These are phyloP conservation scores for Hepatocystis sp. DNA, from an alignment of 169 alveolate species.

Conservation along the genomic window DNA sequence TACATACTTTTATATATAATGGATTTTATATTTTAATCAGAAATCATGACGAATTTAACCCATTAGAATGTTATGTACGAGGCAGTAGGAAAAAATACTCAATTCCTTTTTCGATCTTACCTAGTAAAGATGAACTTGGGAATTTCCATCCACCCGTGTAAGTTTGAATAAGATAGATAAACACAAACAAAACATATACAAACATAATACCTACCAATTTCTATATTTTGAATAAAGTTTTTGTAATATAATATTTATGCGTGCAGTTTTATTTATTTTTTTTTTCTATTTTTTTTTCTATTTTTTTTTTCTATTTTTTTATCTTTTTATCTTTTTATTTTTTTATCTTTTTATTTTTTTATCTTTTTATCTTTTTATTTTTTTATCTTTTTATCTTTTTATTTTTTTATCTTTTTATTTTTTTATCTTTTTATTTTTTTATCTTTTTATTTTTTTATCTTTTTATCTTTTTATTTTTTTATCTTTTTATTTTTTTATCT, in stretches of 20 bases:
- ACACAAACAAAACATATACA: not conserved
- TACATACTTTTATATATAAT: too few relatives aligned
- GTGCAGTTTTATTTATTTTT: too few relatives aligned
- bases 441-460: not conserved
- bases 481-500: constrained; percentile 23
- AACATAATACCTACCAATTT: too few relatives aligned
- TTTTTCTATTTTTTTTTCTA: too few relatives aligned
- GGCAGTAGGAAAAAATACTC: constrained; percentile 89
- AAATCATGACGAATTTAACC: constrained; percentile 89
- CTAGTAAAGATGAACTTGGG: constrained; percentile 91
- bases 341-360: too few relatives aligned
- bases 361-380: too few relatives aligned
- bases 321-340: too few relatives aligned
- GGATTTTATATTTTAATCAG: too few relatives aligned
- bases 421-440: not conserved
- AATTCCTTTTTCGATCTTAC: constrained; percentile 86
- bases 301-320: too few relatives aligned
- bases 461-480: constrained; percentile 3
- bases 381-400: too few relatives aligned
- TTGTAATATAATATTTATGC: too few relatives aligned
- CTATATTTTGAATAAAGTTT: too few relatives aligned
- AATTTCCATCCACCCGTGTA: constrained; percentile 91
- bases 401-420: not conserved
- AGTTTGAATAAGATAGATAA: not conserved
- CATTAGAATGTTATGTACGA: constrained; percentile 84